These are phyloP conservation scores for Moesziomyces aphidis DNA, from an alignment of 1,284 basidiomycete genomes.

Conservation along the genomic window DNA sequence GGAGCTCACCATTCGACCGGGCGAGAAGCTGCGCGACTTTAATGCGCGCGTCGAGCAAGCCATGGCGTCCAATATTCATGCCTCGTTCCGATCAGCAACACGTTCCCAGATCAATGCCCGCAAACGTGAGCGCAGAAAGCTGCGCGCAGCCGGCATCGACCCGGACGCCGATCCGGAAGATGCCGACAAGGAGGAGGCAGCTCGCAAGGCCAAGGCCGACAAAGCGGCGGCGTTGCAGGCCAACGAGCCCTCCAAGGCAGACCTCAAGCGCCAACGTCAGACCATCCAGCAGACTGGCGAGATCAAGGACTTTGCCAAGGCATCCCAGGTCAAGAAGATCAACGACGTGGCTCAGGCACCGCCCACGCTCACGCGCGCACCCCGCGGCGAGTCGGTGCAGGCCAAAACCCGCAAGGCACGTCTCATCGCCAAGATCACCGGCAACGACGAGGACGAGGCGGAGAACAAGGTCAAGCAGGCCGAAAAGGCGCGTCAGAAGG, in stretches of 20 bases:
- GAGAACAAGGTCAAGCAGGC: slow-evolving; percentile 39
- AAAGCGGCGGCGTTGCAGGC: slow-evolving; percentile 48
- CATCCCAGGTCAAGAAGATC: slow-evolving; percentile 49
- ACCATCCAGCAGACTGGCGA: slow-evolving; percentile 43
- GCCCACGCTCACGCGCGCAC: slow-evolving; percentile 55
- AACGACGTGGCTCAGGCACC: slow-evolving; percentile 61
- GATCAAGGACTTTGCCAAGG: slow-evolving; percentile 55
- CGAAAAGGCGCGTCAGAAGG: slow-evolving; percentile 41
- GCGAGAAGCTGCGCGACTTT: slow-evolving; percentile 62
- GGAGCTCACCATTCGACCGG: slow-evolving; percentile 55
- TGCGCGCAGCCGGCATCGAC: slow-evolving; percentile 37
- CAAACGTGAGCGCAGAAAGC: slow-evolving; percentile 51
- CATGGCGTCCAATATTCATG: slow-evolving; percentile 50
- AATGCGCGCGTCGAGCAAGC: slow-evolving; percentile 60
- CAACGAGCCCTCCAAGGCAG: slow-evolving; percentile 35
- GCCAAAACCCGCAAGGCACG: slow-evolving; percentile 50
- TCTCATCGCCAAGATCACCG: slow-evolving; percentile 50
- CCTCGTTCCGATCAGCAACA: slow-evolving; percentile 46
- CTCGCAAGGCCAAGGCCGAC: slow-evolving; percentile 47
- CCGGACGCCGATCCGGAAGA: slow-evolving; percentile 38
- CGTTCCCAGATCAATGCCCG: slow-evolving; percentile 51
- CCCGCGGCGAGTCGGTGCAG: slow-evolving; percentile 48
- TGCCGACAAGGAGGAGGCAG: slow-evolving; percentile 25
- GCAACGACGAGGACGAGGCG: slow-evolving; percentile 49
- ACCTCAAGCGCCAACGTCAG: slow-evolving; percentile 49